These are phyloP conservation scores for Aureobasidium musti DNA, from an alignment of 2,329 filamentous ascomycete species.

Conservation along the genomic window DNA sequence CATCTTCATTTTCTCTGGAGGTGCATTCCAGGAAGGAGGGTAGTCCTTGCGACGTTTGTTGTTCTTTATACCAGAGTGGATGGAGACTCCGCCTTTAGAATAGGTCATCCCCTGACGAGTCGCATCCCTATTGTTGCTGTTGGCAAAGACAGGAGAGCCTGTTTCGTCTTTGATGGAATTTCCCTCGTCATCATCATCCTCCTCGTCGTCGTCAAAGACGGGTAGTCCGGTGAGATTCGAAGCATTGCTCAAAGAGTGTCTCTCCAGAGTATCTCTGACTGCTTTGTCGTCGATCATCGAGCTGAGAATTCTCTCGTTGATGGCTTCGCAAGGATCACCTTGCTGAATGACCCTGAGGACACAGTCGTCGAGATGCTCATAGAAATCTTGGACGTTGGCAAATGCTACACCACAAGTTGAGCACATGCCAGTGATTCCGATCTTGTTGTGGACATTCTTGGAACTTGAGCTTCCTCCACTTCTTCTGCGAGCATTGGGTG, in stretches of 20 bases:
- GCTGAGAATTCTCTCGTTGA: constrained; percentile 57
- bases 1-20: constrained; percentile 93
- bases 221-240: constrained; percentile 48
- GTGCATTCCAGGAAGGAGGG: constrained; percentile 89
- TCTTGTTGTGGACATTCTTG: constrained; percentile 68
- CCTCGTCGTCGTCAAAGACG: constrained; percentile 58
- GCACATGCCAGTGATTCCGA: constrained; percentile 77
- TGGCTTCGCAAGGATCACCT: constrained; percentile 59
- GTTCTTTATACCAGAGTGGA: constrained; percentile 53
- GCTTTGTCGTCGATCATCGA: constrained; percentile 63
- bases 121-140: background rate
- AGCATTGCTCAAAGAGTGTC: constrained; percentile 56
- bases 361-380: constrained; percentile 84
- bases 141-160: background rate
- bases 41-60: constrained; percentile 94
- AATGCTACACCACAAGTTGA: constrained; percentile 88
- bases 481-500: constrained; percentile 87
- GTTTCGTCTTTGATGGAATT: constrained; percentile 48
- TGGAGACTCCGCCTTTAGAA: constrained; percentile 70
- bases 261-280: constrained; percentile 60
- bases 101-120: constrained; percentile 71
- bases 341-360: constrained; percentile 64
- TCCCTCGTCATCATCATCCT: constrained; percentile 60
- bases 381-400: constrained; percentile 88
- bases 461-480: constrained; percentile 45